phyloP scores from a whole-genome alignment of 495 filamentous ascomycete genomes.

The Corynascus novoguineensis region DNA sequence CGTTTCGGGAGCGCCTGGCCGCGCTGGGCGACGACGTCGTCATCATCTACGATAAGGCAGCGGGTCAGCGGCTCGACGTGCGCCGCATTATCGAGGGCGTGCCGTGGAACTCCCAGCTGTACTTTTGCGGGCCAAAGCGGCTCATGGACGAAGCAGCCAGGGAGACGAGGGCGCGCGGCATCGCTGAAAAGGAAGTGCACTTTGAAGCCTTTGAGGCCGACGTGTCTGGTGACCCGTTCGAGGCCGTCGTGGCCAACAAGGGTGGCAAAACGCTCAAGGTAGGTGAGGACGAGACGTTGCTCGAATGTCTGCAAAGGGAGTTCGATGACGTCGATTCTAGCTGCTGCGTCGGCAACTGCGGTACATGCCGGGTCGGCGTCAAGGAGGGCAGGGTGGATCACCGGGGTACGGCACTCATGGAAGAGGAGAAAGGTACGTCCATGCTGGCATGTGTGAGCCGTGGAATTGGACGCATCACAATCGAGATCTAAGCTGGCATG shows the following conservation, averaged over 20 bases:
- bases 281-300: constrained; percentile 39
- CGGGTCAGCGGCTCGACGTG: constrained; percentile 46
- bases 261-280: constrained; percentile 30
- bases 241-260: constrained; percentile 40
- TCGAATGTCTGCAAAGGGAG: constrained; percentile 36
- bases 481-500: constrained; percentile 35
- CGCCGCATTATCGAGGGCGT: constrained; percentile 32
- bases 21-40: constrained; percentile 31
- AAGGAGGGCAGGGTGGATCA: constrained; percentile 49
- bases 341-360: constrained; percentile 56
- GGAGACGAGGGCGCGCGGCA: constrained; percentile 32
- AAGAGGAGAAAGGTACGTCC: constrained; percentile 37
- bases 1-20: constrained; percentile 40
- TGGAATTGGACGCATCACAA: constrained; percentile 40
- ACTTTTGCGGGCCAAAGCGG: constrained; percentile 49
- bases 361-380: constrained; percentile 49
- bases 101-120: constrained; percentile 47
- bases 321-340: constrained; percentile 45
- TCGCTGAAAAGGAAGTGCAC: constrained; percentile 46
- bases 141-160: constrained; percentile 44
- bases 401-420: constrained; percentile 44
- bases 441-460: constrained; percentile 48
- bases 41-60: constrained; percentile 42
- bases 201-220: constrained; percentile 52
- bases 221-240: constrained; percentile 51